These are phyloP conservation scores for Austroboletus sp. DNA, from an alignment of 1,284 basidiomycete genomes.

Conservation along the genomic window DNA sequence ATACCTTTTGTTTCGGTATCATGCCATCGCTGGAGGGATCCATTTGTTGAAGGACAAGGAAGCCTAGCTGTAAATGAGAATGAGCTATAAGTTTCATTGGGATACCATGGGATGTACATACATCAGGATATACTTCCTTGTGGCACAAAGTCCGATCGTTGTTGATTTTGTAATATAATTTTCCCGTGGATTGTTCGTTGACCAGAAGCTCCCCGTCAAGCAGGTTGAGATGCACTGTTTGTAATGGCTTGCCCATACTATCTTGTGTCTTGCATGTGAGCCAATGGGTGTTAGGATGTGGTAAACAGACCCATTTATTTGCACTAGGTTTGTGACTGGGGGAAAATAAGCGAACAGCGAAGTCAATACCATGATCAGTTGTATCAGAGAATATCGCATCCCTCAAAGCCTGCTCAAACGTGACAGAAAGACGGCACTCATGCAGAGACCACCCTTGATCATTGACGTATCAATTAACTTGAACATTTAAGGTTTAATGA, in stretches of 20 bases:
- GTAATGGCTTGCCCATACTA: neutral
- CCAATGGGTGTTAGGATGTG: neutral
- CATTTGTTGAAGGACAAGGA: neutral
- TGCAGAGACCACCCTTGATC: no score
- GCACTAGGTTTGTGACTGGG: neutral
- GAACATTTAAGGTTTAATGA: no score
- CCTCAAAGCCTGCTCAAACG: neutral
- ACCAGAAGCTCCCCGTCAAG: neutral
- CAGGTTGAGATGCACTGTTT: neutral
- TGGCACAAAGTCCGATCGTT: slow-evolving; percentile 25
- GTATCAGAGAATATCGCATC: slow-evolving; percentile 2
- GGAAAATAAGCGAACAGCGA: slow-evolving; percentile 33
- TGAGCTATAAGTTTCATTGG: no score
- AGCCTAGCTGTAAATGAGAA: neutral
- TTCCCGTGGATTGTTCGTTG: slow-evolving; percentile 34
- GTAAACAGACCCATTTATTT: neutral
- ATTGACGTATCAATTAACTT: no score
- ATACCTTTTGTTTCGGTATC: slow-evolving; percentile 7
- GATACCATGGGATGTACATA: slow-evolving; percentile 11
- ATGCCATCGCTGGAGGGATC: neutral
- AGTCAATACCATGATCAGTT: slow-evolving; percentile 26
- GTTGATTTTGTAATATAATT: slow-evolving; percentile 33
- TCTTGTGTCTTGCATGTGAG: neutral
- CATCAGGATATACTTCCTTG: slow-evolving; percentile 29
- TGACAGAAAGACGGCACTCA: no score